These are phyloP conservation scores for Paecilomyces niveus DNA, from an alignment of 2,329 filamentous ascomycete species.

Conservation along the genomic window DNA sequence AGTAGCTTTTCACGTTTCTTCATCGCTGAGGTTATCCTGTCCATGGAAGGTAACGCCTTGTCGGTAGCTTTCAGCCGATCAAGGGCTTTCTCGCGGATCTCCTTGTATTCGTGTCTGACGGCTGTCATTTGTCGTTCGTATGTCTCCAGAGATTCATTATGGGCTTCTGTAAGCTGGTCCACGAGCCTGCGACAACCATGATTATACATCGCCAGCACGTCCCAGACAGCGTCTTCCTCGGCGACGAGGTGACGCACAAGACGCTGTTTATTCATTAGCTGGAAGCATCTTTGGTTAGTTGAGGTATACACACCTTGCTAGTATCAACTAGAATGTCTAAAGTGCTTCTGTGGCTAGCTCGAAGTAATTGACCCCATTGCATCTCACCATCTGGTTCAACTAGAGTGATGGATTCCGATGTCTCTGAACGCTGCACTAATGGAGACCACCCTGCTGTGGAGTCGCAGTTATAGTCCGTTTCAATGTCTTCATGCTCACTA, in stretches of 20 bases:
- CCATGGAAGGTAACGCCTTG: constrained; percentile 1
- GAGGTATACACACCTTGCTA: constrained; percentile 19
- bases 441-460: neutral
- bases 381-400: constrained; percentile 1
- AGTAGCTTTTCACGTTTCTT: constrained; percentile 2
- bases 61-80: constrained; percentile 20
- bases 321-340: constrained; percentile 20
- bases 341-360: constrained; percentile 5
- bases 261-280: constrained; percentile 16
- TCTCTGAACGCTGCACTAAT: neutral
- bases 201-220: constrained; percentile 39
- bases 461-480: neutral
- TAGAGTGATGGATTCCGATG: constrained; percentile 1
- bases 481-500: neutral
- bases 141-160: constrained; percentile 30
- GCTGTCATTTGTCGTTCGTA: constrained; percentile 20
- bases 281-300: neutral
- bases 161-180: constrained; percentile 33
- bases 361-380: constrained; percentile 3
- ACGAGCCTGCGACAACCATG: constrained; percentile 38
- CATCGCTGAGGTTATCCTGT: constrained; percentile 1
- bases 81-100: constrained; percentile 23
- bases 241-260: constrained; percentile 41
- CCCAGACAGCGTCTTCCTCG: constrained; percentile 38
- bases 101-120: constrained; percentile 20